phyloP scores from a whole-genome alignment of 257 asterid genomes.

The Sherardia arvensis region DNA sequence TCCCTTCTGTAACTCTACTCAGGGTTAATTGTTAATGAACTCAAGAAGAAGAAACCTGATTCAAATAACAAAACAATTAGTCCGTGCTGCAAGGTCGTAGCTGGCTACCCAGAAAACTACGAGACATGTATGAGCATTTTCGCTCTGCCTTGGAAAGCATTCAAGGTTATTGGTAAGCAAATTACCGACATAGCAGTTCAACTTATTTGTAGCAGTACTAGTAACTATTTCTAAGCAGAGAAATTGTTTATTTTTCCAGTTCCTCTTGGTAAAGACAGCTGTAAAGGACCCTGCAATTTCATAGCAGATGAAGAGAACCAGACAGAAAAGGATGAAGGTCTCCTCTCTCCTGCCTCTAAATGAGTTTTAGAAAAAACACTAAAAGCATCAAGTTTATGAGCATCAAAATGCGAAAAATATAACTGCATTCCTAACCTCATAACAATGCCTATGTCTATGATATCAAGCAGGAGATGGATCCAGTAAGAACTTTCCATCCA shows the following conservation, averaged over 20 bases:
- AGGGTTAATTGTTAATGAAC: slow-evolving; percentile 6
- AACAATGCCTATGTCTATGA: neutral
- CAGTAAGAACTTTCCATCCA: slow-evolving; percentile 13
- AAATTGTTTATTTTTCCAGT: slow-evolving; percentile 12
- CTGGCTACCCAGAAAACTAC: slow-evolving; percentile 30
- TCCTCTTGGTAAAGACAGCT: neutral
- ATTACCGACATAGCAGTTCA: neutral
- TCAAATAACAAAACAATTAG: neutral
- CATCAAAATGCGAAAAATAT: neutral
- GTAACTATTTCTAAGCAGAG: neutral
- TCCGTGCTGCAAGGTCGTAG: neutral
- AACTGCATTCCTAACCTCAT: neutral
- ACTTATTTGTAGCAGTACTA: neutral
- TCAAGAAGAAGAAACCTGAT: neutral
- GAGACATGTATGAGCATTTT: slow-evolving; percentile 25
- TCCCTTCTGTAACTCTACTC: neutral
- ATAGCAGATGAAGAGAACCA: slow-evolving; percentile 9
- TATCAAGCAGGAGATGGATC: neutral
- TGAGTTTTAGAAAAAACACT: neutral
- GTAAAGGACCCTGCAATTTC: neutral
- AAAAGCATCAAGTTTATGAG: neutral
- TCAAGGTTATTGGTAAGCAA: slow-evolving; percentile 15
- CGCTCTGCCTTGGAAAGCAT: slow-evolving; percentile 5
- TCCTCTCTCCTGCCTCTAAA: neutral
- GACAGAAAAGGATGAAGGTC: slow-evolving; percentile 8